Base-by-base conservation (phyloP, 2,329 filamentous ascomycete genomes). In the Stagonosporopsis vannaccii region DNA sequence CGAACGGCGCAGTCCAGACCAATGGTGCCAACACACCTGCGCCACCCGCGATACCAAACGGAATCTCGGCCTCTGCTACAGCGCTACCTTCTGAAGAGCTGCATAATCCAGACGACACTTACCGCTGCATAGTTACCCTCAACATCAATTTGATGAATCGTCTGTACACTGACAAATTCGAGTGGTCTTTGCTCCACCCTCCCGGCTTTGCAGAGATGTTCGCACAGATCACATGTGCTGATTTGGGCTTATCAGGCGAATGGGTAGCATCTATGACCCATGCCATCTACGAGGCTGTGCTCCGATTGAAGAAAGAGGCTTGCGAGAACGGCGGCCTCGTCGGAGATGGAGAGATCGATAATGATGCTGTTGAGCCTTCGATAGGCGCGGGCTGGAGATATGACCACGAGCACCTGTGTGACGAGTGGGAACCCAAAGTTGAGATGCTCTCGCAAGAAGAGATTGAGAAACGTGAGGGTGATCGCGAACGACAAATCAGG, bases 331-430 rank as follows among this genome's bases (percentile, higher is more conserved):
- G 92, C 33, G 92, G 92, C 1, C 79, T 97, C 7, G 88, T 97
- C 15, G 87, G 84, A 17, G 85, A 85, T 65, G 85, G 85, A 13
- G 91, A 96, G 59, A 87, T 97, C 45, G 91, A 94, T 62, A 97
- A 97, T 70, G 91, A 97, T 72, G 90, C 93, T 2, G 90, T 90
- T 8, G 88, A 92, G 64, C 69, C 69, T 6, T 80, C 81, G 2
- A 87, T 89, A n/a, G 91, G 93, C 56, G 92, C 93, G 13, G 95
- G 95, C 2, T 98, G 95, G 94, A 85, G 95, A 61, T 97, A 97
- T 73, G 95, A 99, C 64, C 91, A 92, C 2, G 95, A 98, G 70
- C 89, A 92, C 56, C 83, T 98, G 3, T 93, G 79, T 37, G 75
- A 75, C 33, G 80, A 81, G 41, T 83, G 81, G 81, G 80, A 82